A percentile compares a stretch with the other conserved stretches of the same genome.
Conservation (phyloP, 179 eudicot species). For the Dionaea muscipula region DNA sequence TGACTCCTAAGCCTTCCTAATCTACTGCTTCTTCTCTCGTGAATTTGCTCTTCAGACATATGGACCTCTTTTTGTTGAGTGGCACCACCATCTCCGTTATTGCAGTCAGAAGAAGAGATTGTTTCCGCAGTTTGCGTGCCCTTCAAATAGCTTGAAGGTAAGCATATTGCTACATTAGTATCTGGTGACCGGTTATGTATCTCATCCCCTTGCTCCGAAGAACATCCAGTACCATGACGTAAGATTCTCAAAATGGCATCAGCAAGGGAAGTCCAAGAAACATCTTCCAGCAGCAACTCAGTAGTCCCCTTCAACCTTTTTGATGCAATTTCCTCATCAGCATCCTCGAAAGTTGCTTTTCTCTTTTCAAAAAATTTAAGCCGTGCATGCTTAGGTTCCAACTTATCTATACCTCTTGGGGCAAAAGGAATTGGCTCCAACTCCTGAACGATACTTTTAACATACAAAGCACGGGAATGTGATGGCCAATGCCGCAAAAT, state of each 20-base stretch:
- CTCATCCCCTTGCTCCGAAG: slow-evolving; percentile 27
- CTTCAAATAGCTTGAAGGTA: slow-evolving; percentile 33
- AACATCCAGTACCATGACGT: slow-evolving; percentile 18
- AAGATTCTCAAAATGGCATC: slow-evolving; percentile 42
- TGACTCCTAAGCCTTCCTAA: slow-evolving; percentile 70
- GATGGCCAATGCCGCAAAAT: slow-evolving; percentile 95
- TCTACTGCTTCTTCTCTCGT: slow-evolving; percentile 88
- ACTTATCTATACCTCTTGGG: slow-evolving; percentile 89
- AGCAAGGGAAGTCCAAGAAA: slow-evolving; percentile 67
- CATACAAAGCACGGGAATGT: slow-evolving; percentile 88
- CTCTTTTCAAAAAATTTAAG: slow-evolving; percentile 72
- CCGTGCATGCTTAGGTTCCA: slow-evolving; percentile 76
- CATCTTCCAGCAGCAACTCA: slow-evolving; percentile 51
- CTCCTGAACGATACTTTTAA: slow-evolving; percentile 72
- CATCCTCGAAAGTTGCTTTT: slow-evolving; percentile 35
- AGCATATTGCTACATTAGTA: slow-evolving; percentile 41
- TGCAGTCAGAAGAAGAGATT: slow-evolving; percentile 21
- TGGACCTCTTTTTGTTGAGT: slow-evolving; percentile 33
- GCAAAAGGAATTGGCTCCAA: slow-evolving; percentile 72
- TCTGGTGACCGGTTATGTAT: slow-evolving; percentile 27
- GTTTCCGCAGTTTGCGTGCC: slow-evolving; percentile 13
- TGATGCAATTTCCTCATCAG: slow-evolving; percentile 19
- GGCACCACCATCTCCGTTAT: slow-evolving; percentile 26
- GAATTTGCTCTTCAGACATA: slow-evolving; percentile 55
- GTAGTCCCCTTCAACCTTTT: slow-evolving; percentile 55